Evolutionary conservation across 2,329 filamentous ascomycete genomes (phyloP), one percentile per base, ranked within the genome.

Genomic region (Aureobasidium sp.): DNA sequence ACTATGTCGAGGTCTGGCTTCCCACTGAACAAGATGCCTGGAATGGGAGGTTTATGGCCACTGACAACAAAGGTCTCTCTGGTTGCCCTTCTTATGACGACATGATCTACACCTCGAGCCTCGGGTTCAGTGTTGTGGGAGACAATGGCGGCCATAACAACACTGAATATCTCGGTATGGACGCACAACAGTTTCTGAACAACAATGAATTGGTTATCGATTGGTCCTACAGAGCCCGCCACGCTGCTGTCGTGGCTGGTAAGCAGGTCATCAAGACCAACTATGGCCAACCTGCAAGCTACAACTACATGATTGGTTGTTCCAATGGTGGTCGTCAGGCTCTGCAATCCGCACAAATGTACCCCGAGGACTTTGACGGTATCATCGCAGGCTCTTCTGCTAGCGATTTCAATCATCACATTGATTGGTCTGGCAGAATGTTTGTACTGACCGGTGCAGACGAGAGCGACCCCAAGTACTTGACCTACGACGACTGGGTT

Each of bases 261-360:
- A 73, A 75, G 62, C 66, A 69, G 49, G 64, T 73, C 31, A 67
- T 70, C 44, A 67, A 69, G 44, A 64, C 66, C 27, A 78, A 77
- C 68, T 78, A 78, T 62, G 69, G 68, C 17, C 64, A 72, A 48
- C 64, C 69, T 6, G 70, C 71, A 50, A 69, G 71, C 14, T 79
- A 77, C 56, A 78, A 77, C 14, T 85, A 85, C 70, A 85, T 79
- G 64, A 67, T 80, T 1, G 84, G 84, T 9, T 85, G 83, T 67
- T 85, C 82, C 0, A 79, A 81, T 0, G 84, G 84, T 9, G 83
- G 84, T 1, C 75, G 83, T 0, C 81, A 86, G 72, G 84, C 81
- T 5, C 72, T 83, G 39, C 81, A 81, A 60, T 77, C 78, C 5
- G 78, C 80, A 0, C 78, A 85, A 64, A 67, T 72, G n/a, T 84